These are phyloP conservation scores for Populus euphratica DNA, from an alignment of 345 rosid species.

Conservation along the genomic window DNA sequence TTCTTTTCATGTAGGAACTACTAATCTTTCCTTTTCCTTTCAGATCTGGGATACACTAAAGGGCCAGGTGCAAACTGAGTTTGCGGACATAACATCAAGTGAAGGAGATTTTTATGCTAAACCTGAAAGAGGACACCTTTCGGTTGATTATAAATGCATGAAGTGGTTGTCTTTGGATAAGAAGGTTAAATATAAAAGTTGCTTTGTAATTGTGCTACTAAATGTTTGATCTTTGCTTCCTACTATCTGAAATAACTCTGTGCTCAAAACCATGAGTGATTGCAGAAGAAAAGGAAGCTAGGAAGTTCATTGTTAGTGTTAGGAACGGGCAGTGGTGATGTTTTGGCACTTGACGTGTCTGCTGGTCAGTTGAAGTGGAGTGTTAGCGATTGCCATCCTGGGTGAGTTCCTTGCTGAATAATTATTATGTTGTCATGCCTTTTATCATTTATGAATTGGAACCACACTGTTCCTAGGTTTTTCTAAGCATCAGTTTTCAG, in stretches of 20 bases:
- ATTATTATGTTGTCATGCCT: neutral
- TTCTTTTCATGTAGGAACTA: neutral
- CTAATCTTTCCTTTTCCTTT: slow-evolving; percentile 9
- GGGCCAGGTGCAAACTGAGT: slow-evolving; percentile 74
- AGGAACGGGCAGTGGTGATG: slow-evolving; percentile 92
- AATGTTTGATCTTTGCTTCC: neutral
- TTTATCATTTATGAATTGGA: too few relatives aligned
- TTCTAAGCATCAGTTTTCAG: too few relatives aligned
- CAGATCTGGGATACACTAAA: slow-evolving; percentile 76
- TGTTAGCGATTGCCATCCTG: slow-evolving; percentile 85
- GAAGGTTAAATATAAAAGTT: slow-evolving; percentile 36
- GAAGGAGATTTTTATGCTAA: slow-evolving; percentile 39
- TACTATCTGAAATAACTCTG: slow-evolving; percentile 2
- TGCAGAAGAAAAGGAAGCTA: slow-evolving; percentile 76
- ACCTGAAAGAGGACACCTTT: slow-evolving; percentile 59
- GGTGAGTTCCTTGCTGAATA: slow-evolving; percentile 43
- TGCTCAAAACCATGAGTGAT: slow-evolving; percentile 6
- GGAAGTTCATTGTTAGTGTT: slow-evolving; percentile 59
- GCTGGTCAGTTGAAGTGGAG: slow-evolving; percentile 91
- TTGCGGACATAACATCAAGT: slow-evolving; percentile 58
- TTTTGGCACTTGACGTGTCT: slow-evolving; percentile 86
- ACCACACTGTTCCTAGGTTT: too few relatives aligned
- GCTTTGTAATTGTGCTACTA: neutral
- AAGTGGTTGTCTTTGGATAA: slow-evolving; percentile 63
- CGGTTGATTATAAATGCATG: slow-evolving; percentile 77